Evolutionary conservation across 2,329 filamentous ascomycete species (phyloP).

Genomic region (Botrytis porri): DNA sequence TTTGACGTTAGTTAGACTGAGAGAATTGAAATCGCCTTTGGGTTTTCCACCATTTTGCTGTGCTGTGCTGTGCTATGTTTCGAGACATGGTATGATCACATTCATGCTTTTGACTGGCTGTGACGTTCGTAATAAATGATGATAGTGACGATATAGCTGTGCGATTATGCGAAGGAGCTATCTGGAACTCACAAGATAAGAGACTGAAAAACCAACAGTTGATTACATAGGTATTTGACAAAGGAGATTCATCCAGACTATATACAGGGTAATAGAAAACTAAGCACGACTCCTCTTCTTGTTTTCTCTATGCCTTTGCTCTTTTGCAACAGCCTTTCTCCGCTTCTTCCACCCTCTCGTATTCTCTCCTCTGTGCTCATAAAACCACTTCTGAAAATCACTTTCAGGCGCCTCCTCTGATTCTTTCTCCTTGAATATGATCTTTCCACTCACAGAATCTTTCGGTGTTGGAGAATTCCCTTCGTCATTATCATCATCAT

Average conservation of each 20-base stretch:
- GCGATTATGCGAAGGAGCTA: background rate
- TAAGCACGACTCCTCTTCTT: constrained; percentile 45
- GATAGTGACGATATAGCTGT: background rate
- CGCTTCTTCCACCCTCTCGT: constrained; percentile 66
- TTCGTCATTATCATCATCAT: constrained; percentile 45
- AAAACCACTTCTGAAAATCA: constrained; percentile 67
- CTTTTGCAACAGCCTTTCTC: constrained; percentile 60
- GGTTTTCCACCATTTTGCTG: background rate
- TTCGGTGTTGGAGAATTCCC: constrained; percentile 32
- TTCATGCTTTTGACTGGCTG: background rate
- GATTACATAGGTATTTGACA: background rate
- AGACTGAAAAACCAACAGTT: background rate
- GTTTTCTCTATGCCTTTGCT: constrained; percentile 65
- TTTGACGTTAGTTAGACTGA: background rate
- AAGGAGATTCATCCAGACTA: constrained; percentile 9
- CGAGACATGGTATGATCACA: background rate
- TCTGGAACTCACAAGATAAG: background rate
- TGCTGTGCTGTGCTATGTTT: background rate
- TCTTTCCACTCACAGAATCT: constrained; percentile 22
- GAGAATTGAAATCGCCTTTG: background rate
- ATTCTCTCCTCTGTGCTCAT: constrained; percentile 62
- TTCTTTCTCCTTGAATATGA: constrained; percentile 25
- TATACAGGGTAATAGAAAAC: background rate
- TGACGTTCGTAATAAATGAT: background rate
- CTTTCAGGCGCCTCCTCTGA: constrained; percentile 34